Percentiles rank a stretch among this genome's conserved stretches.
phyloP scores from a whole-genome alignment of 768 basidiomycete genomes.

The Rubroboletus pulcherrimus region DNA sequence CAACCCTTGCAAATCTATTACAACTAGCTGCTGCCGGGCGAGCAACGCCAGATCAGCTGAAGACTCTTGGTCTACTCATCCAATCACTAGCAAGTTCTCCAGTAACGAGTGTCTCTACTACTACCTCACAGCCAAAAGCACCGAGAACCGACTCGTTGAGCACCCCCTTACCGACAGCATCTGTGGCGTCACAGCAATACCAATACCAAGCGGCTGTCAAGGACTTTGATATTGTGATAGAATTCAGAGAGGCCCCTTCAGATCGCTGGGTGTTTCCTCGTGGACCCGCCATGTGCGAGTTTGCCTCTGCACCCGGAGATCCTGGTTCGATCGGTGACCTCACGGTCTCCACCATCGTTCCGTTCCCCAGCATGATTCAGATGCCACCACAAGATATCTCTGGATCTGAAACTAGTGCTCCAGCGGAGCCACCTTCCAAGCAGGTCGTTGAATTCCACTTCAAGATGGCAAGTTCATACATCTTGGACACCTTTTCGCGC shows the following conservation, averaged over 20 bases:
- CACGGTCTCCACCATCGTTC: slow-evolving; percentile 43
- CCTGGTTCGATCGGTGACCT: slow-evolving; percentile 28
- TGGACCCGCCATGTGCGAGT: slow-evolving; percentile 50
- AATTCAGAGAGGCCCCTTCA: slow-evolving; percentile 58
- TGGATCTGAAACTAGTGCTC: slow-evolving; percentile 10
- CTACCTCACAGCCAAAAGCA: slow-evolving; percentile 5
- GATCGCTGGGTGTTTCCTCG: slow-evolving; percentile 73
- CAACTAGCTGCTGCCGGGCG: slow-evolving; percentile 59
- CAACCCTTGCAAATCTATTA: slow-evolving; percentile 62
- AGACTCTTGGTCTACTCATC: slow-evolving; percentile 69
- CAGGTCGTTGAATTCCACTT: slow-evolving; percentile 47
- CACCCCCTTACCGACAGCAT: slow-evolving; percentile 12
- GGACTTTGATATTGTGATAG: slow-evolving; percentile 70
- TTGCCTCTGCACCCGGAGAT: slow-evolving; percentile 19
- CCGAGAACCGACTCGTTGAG: slow-evolving; percentile 8
- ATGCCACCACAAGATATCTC: slow-evolving; percentile 9
- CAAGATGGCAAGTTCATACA: slow-evolving; percentile 40
- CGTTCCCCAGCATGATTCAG: slow-evolving; percentile 33
- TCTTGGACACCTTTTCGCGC: slow-evolving; percentile 57
- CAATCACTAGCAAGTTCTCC: slow-evolving; percentile 51
- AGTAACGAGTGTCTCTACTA: background rate
- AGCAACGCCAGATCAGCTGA: slow-evolving; percentile 61
- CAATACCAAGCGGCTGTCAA: slow-evolving; percentile 36
- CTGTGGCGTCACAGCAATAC: slow-evolving; percentile 17
- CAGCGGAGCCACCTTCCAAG: slow-evolving; percentile 10